Conservation (phyloP, 2,329 filamentous ascomycete species). For the Huntiella moniliformis region DNA sequence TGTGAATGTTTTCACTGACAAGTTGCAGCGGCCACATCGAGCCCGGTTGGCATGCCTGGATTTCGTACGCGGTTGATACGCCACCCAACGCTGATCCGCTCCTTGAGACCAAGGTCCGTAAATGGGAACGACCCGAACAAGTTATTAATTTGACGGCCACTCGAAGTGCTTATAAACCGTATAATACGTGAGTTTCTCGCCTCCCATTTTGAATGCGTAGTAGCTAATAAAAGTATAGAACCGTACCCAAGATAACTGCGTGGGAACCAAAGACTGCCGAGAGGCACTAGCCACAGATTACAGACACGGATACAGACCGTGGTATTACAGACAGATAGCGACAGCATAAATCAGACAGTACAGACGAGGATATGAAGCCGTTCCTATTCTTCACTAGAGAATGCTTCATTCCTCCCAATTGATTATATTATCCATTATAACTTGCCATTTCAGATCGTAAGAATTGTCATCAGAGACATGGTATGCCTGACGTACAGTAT, state of each 20-base stretch:
- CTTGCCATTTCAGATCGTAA: no score
- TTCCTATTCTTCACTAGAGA: no score
- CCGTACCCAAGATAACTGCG: conserved; percentile 32
- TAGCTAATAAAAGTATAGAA: conserved; percentile 18
- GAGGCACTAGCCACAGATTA: conserved; percentile 13
- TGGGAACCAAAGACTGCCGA: conserved; percentile 28
- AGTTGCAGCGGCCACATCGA: conserved; percentile 50
- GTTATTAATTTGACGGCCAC: conserved; percentile 57
- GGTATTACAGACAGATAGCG: conserved; percentile 5
- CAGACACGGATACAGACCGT: background rate
- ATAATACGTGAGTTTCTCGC: conserved; percentile 61
- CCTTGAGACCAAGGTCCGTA: conserved; percentile 44
- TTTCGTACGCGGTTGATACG: conserved; percentile 81
- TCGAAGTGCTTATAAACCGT: conserved; percentile 73
- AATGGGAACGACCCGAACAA: conserved; percentile 58
- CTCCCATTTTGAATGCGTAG: background rate
- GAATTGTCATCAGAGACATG: no score
- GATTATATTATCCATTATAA: no score
- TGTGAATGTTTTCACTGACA: background rate
- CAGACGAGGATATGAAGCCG: no score
- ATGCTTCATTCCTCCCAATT: no score
- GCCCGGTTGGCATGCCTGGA: conserved; percentile 96
- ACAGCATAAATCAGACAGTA: no score
- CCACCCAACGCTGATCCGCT: conserved; percentile 61
- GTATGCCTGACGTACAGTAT: no score